phyloP scores from a whole-genome alignment of 2,329 filamentous ascomycete species.

The Rugonectria rugulosa region DNA sequence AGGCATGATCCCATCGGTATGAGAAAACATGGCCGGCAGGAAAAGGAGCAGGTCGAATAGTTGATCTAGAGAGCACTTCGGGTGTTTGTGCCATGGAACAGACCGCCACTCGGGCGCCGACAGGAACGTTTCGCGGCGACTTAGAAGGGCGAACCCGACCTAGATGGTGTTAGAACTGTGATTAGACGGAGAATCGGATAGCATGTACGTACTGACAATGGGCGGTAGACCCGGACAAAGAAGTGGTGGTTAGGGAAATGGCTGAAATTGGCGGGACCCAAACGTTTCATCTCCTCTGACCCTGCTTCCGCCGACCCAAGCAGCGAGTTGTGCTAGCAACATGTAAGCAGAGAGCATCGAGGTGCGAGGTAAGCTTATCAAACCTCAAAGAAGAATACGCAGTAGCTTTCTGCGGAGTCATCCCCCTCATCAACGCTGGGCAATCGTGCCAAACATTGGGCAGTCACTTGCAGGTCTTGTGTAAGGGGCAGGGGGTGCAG shows the following conservation, averaged over 20 bases:
- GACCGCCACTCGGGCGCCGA: conserved; percentile 59
- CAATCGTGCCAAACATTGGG: conserved; percentile 55
- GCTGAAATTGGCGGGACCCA: conserved; percentile 56
- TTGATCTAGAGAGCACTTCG: conserved; percentile 58
- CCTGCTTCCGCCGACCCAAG: conserved; percentile 49
- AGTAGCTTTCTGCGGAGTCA: conserved; percentile 50
- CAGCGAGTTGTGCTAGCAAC: conserved; percentile 54
- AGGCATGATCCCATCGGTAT: conserved; percentile 51
- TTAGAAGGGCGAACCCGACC: conserved; percentile 58
- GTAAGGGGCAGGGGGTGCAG: conserved; percentile 44
- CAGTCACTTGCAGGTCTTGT: conserved; percentile 51
- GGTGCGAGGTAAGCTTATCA: conserved; percentile 22
- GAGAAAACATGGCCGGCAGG: conserved; percentile 56
- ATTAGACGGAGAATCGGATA: background rate
- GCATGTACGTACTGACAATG: conserved; percentile 55
- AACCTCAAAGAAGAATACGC: conserved; percentile 63
- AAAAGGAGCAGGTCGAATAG: conserved; percentile 60
- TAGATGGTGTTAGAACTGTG: conserved; percentile 35
- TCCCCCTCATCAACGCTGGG: conserved; percentile 41
- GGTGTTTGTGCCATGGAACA: conserved; percentile 60
- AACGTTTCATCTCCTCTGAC: conserved; percentile 44
- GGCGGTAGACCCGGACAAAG: conserved; percentile 63
- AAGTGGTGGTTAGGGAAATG: conserved; percentile 65
- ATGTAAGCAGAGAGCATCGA: conserved; percentile 21
- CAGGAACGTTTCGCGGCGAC: conserved; percentile 59